These are phyloP conservation scores for Plasmodium relictum DNA, from an alignment of 169 alveolate species.

Conservation along the genomic window DNA sequence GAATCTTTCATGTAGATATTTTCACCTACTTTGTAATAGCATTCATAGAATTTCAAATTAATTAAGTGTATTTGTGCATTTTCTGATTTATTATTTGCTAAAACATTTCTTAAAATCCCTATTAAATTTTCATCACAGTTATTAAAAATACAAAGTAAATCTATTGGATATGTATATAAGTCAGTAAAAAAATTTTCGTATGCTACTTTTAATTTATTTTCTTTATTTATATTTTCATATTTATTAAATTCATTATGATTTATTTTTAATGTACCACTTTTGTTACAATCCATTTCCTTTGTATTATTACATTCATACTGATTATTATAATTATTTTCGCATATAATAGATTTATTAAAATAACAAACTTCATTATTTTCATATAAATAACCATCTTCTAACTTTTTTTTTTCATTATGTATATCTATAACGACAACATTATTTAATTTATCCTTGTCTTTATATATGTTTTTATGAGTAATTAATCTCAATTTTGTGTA, in stretches of 20 bases:
- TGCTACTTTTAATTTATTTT: slow-evolving; percentile 13
- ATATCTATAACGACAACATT: slow-evolving; percentile 28
- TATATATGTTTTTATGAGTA: slow-evolving; percentile 42
- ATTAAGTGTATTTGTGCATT: slow-evolving; percentile 27
- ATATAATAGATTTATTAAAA: background rate
- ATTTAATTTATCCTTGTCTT: slow-evolving; percentile 16
- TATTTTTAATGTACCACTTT: background rate
- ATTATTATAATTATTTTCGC: background rate
- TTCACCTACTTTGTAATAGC: slow-evolving; percentile 11
- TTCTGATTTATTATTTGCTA: slow-evolving; percentile 11
- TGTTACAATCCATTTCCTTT: background rate
- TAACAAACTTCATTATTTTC: background rate
- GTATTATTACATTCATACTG: background rate
- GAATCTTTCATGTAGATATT: background rate
- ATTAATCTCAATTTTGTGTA: slow-evolving; percentile 49
- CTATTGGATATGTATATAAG: slow-evolving; percentile 46
- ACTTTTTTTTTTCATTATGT: background rate
- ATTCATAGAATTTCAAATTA: slow-evolving; percentile 38
- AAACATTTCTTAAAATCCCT: slow-evolving; percentile 8
- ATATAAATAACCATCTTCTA: background rate
- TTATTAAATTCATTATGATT: background rate
- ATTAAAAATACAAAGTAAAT: slow-evolving; percentile 27
- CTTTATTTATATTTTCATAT: background rate
- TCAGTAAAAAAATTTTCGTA: slow-evolving; percentile 44
- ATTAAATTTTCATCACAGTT: slow-evolving; percentile 1